Conservation (phyloP, 176 grass and related monocot species). For the Carex parvula region DNA sequence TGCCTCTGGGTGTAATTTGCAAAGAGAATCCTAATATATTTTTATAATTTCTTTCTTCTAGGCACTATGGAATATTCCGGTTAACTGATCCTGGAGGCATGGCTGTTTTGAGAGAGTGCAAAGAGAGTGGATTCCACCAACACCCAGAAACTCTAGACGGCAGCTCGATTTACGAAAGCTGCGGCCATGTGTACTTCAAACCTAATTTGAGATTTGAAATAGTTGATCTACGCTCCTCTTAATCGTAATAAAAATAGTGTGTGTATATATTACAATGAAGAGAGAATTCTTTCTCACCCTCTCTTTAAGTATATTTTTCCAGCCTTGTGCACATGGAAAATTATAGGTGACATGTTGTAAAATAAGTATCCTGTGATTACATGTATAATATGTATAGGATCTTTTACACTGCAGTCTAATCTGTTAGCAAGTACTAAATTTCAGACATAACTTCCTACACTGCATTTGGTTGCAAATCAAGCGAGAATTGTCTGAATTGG, state of each 20-base stretch:
- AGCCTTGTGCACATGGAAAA: background rate
- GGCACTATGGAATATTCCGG: constrained; percentile 91
- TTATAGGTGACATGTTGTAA: background rate
- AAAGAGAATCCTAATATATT: background rate
- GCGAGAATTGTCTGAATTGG: background rate
- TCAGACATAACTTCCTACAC: background rate
- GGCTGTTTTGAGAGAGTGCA: constrained; percentile 53
- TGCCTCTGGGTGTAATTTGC: constrained; percentile 18
- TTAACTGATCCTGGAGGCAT: constrained; percentile 79
- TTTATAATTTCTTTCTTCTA: constrained; percentile 33
- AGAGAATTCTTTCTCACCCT: background rate
- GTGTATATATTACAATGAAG: background rate
- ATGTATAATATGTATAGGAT: background rate
- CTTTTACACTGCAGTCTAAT: background rate
- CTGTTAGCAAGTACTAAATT: background rate
- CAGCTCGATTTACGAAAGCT: constrained; percentile 60
- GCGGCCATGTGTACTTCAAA: constrained; percentile 66
- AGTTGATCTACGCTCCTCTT: constrained; percentile 67
- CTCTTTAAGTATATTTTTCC: background rate
- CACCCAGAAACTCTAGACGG: constrained; percentile 50
- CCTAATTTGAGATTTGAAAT: constrained; percentile 90
- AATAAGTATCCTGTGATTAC: constrained; percentile 1
- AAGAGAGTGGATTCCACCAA: constrained; percentile 68
- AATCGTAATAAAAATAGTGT: constrained; percentile 15
- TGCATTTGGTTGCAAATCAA: background rate